Percentiles rank a stretch among this genome's conserved stretches.
Evolutionary conservation across 306 rosid species (phyloP).

Genomic region (Castanopsis chinensis): DNA sequence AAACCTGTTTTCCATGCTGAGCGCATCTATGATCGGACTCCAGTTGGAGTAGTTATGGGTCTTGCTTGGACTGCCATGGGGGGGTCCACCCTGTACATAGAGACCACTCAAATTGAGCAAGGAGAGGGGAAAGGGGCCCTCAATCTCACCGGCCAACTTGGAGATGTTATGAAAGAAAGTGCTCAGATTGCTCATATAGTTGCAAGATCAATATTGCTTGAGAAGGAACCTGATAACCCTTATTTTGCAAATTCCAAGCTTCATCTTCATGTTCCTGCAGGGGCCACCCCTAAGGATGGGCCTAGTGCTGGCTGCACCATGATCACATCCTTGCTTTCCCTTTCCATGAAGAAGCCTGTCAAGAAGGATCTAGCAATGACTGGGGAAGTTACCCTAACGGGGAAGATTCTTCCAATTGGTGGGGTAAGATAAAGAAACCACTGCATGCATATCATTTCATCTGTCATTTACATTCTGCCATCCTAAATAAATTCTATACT

Average conservation of each 20-base stretch:
- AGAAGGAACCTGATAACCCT: constrained; percentile 55
- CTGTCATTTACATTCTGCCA: neutral
- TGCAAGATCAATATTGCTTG: constrained; percentile 61
- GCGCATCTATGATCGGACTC: constrained; percentile 83
- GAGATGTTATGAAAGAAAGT: constrained; percentile 99
- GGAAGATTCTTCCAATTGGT: constrained; percentile 97
- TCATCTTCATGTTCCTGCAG: constrained; percentile 97
- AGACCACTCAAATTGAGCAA: constrained; percentile 77
- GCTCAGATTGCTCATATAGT: constrained; percentile 97
- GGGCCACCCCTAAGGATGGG: constrained; percentile 98
- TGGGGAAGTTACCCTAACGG: constrained; percentile 95
- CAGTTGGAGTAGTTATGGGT: constrained; percentile 96
- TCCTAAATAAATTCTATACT: constrained; percentile 1
- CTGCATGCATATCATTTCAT: neutral
- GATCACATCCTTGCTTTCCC: constrained; percentile 89
- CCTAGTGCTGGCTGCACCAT: constrained; percentile 99
- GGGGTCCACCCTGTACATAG: constrained; percentile 93
- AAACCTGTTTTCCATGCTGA: constrained; percentile 99
- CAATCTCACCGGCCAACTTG: constrained; percentile 89
- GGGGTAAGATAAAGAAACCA: constrained; percentile 63
- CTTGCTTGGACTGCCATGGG: constrained; percentile 99
- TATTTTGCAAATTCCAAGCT: constrained; percentile 80
- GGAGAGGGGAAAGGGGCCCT: constrained; percentile 88
- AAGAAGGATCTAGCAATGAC: constrained; percentile 97
- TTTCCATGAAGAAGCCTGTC: constrained; percentile 86